Evolutionary conservation across 2,329 filamentous ascomycete species (phyloP).

Genomic region (Monosporascus sp.): DNA sequence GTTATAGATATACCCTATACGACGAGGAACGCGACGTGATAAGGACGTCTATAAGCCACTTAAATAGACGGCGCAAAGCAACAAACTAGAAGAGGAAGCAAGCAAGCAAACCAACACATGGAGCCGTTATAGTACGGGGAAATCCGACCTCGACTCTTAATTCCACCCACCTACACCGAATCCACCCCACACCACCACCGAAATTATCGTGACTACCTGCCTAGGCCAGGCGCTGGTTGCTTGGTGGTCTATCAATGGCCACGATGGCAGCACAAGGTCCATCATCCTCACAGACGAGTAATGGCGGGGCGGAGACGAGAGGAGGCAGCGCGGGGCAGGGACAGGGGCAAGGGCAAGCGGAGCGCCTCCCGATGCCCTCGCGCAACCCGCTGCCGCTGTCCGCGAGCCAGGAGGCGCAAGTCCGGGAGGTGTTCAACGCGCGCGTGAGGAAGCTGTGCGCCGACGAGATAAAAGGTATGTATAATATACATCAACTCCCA

Average conservation of each 20-base stretch:
- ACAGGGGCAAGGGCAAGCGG: conserved; percentile 4
- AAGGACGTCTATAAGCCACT: too few species aligned
- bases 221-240: too few species aligned
- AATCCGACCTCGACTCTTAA: neutral
- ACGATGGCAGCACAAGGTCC: conserved; percentile 35
- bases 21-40: too few species aligned
- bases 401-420: conserved; percentile 34
- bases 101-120: conserved; percentile 1
- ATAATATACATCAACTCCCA: too few species aligned
- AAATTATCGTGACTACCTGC: too few species aligned
- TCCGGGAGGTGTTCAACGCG: conserved; percentile 36
- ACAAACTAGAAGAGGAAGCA: too few species aligned
- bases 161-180: neutral
- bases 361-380: conserved; percentile 45
- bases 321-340: neutral
- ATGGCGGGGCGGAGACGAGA: neutral
- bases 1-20: too few species aligned
- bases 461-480: conserved; percentile 67
- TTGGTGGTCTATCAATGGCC: conserved; percentile 23
- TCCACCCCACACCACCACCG: neutral
- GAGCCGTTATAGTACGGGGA: conserved; percentile 7
- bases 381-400: conserved; percentile 74
- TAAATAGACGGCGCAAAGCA: too few species aligned
- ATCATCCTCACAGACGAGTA: conserved; percentile 24
- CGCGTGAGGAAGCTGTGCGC: conserved; percentile 72